Evolutionary conservation across 139 green algal genomes (phyloP).

Genomic region (Picochlorum sp.): DNA sequence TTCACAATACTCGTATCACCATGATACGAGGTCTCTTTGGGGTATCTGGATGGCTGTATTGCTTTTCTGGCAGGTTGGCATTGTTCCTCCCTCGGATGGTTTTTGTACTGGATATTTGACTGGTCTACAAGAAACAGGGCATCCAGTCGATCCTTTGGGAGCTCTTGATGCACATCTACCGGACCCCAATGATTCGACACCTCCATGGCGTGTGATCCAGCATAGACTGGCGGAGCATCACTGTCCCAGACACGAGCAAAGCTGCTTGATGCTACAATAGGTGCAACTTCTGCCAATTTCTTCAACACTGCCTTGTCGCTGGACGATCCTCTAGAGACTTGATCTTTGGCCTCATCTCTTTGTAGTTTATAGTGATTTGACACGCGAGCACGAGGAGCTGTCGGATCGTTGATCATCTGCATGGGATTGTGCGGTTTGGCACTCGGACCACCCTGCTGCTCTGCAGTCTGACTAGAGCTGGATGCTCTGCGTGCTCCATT

Average conservation of each 20-base stretch:
- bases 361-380: not conserved
- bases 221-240: conserved; percentile 16
- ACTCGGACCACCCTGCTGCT: no score
- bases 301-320: not conserved
- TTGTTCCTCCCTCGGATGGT: no score
- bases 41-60: no score
- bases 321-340: not conserved
- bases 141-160: conserved; percentile 27
- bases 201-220: conserved; percentile 34
- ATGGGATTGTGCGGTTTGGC: no score
- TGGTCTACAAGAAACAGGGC: conserved; percentile 23
- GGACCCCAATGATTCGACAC: conserved; percentile 44
- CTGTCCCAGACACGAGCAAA: conserved; percentile 36
- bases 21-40: no score
- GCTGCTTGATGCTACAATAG: conserved; percentile 21
- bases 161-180: conserved; percentile 31
- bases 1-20: no score
- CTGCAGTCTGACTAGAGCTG: no score
- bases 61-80: no score
- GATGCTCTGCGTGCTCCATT: no score
- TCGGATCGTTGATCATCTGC: no score
- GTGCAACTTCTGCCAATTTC: conserved; percentile 16
- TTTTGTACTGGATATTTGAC: not conserved
- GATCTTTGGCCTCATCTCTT: not conserved
- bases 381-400: no score